Base-by-base conservation (phyloP, 179 eudicot genomes). In the Corrigiola litoralis region DNA sequence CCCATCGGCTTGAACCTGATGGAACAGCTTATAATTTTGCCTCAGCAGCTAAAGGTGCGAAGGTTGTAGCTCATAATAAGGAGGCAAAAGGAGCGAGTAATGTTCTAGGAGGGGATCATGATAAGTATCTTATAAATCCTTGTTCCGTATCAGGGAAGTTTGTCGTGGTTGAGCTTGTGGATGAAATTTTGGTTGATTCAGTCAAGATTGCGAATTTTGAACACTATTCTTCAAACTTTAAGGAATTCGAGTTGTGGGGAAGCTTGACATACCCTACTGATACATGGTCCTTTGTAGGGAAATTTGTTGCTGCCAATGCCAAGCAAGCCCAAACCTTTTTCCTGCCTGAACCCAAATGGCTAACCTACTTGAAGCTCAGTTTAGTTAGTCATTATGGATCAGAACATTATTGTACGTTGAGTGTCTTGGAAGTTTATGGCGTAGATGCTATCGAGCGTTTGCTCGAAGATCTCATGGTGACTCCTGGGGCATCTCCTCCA, bases 1-100 rank as follows among this genome's bases (percentile, higher is more conserved):
- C 88, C 23, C 96, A 86, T 72, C 75, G 99, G 58, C 78, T 90
- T 48, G 99, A 94, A 74, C 91, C 89, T 23, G 99, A 92, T 76
- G 99, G 99, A 18, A 81, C 88, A 0, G 74, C 86, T 46, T 94
- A 87, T 74, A 94, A 94, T 66, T 92, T 87, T 63, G 98, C 98
- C 58, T 86, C 97, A 2, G 81, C 82, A 42, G 76, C 84, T 27
- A 92, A 94, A 76, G 97, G 99, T 54, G 97, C 99, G 25, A 94
- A 94, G 73, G 86, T 94, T 47, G 87, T 94, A 64, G 84, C 91
- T 74, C 89, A 87, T 66, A 88, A 94, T 61, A 90, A 90, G 79
- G 99, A 87, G 61, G 94, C 95, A 1, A 90, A 90, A 70, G 97
- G 99, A 49, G 97, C 95, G 5, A 83, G 72, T 58, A 88, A 89